A percentile compares a stretch with the other conserved stretches of the same genome.
phyloP scores from a whole-genome alignment of 1,284 basidiomycete genomes.

The Pyrrhoderma noxium region DNA sequence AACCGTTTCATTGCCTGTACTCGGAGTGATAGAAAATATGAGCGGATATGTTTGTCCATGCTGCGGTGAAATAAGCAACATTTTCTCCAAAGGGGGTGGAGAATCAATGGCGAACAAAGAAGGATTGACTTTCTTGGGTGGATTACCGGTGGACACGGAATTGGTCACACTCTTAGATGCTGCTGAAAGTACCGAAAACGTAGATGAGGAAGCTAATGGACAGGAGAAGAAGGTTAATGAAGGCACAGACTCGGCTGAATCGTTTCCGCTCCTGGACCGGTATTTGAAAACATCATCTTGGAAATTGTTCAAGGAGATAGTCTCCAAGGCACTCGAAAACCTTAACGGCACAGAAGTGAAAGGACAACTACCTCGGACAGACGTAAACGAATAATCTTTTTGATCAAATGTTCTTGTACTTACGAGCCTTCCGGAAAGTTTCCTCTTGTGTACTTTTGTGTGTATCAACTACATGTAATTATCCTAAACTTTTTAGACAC shows the following conservation, averaged over 20 bases:
- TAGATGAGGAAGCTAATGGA: conserved; percentile 56
- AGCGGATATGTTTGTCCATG: conserved; percentile 97
- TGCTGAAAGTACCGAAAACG: conserved; percentile 32
- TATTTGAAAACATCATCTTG: conserved; percentile 60
- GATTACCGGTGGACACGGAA: conserved; percentile 90
- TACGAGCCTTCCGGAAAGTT: too few relatives aligned
- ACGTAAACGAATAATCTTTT: too few relatives aligned
- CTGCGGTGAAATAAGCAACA: conserved; percentile 88
- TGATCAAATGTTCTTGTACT: too few relatives aligned
- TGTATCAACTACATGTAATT: too few relatives aligned
- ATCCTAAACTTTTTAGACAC: too few relatives aligned
- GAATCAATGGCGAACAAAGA: conserved; percentile 78
- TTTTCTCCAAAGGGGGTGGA: conserved; percentile 94
- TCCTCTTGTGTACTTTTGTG: too few relatives aligned
- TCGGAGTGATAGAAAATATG: conserved; percentile 98
- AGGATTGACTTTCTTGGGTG: conserved; percentile 74
- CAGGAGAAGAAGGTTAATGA: conserved; percentile 21
- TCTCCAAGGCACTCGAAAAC: conserved; percentile 32
- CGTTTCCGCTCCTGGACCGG: conserved; percentile 41
- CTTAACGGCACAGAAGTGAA: conserved; percentile 3
- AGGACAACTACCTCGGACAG: too few relatives aligned
- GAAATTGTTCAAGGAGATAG: conserved; percentile 50
- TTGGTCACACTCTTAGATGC: conserved; percentile 86
- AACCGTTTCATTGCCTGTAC: conserved; percentile 78
- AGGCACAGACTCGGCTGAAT: conserved; percentile 15